phyloP scores from a whole-genome alignment of 2,329 filamentous ascomycete genomes.

The Aspergillus tanneri region DNA sequence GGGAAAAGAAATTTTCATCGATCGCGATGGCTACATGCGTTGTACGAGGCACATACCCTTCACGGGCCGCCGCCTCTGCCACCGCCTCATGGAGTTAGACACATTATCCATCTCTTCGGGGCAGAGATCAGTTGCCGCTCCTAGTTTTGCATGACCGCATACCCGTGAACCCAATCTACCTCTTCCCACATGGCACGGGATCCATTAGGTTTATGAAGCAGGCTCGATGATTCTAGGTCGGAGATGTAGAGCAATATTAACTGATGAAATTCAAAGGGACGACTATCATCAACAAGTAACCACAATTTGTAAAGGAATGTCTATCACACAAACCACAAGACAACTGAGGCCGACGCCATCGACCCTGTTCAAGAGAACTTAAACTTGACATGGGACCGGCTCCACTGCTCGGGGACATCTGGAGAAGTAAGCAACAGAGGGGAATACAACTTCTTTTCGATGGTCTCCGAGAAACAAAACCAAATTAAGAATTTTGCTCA shows the following conservation, averaged over 20 bases:
- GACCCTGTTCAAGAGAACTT: not conserved
- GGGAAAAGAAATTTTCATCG: not conserved
- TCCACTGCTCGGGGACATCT: slow-evolving; percentile 3
- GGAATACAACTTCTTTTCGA: slow-evolving; percentile 25
- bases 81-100: not conserved
- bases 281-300: slow-evolving; percentile 17
- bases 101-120: not conserved
- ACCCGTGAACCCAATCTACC: not conserved
- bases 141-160: not conserved
- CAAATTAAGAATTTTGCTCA: slow-evolving; percentile 32
- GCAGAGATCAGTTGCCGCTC: not conserved
- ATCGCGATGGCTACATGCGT: not conserved
- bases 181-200: not conserved
- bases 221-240: not conserved
- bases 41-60: slow-evolving; percentile 12
- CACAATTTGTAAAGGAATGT: slow-evolving; percentile 24
- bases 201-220: not conserved
- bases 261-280: slow-evolving; percentile 2
- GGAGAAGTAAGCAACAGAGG: slow-evolving; percentile 2
- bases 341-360: slow-evolving; percentile 18
- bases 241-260: not conserved
- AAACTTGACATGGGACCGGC: not conserved
- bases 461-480: slow-evolving; percentile 23
- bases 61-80: slow-evolving; percentile 3
- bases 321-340: slow-evolving; percentile 23